Evolutionary conservation across 2,329 filamentous ascomycete species (phyloP), one percentile per base, ranked within the genome.

Genomic region (Colletotrichum spinosum): DNA sequence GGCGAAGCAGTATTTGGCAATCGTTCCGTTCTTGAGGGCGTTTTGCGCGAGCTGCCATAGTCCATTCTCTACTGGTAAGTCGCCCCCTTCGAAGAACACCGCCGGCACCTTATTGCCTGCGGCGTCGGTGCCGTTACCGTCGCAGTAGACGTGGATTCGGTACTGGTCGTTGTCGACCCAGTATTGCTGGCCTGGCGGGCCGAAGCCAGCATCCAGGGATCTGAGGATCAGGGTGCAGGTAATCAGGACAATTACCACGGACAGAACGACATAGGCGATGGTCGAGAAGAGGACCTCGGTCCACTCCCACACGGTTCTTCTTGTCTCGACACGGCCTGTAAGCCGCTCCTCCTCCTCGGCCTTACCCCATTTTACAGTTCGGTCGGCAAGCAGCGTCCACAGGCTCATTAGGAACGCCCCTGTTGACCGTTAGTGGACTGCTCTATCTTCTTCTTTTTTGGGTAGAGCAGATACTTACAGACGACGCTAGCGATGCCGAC

Each of bases 1-100:
- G 75, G 93, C 94, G 78, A 97, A 97, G 83, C 96, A 99, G 80
- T 97, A 98, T 65, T 95, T 89, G 60, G 84, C 82, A 71, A 99
- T 96, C 50, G 91, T 92, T 44, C 93, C 92, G 72, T 96, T 96
- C 69, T 88, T 83, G 69, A 94, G 83, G 1, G 92, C 89, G 60
- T 89, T 84, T 65, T 94, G 88, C 10, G 93, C 92, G 80, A 97
- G 93, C 58, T 90, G 86, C 80, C 94, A 91, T 60, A 99, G 84
- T 7, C 90, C 88, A 70, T 92, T 82, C 75, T 97, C 94, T 13
- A 93, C 90, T 0, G 95, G 90, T 25, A 86, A 81, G 72, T 97
- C 92, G 15, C 93, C 94, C 3, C 89, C 93, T 75, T 98, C 95
- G 4, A 98, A 83, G 10, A 99, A 82, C 6, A 98, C 87, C 0